Percentiles rank a stretch among this genome's conserved stretches.
phyloP scores from a whole-genome alignment of 2,329 filamentous ascomycete genomes.

The Cordyceps javanica region DNA sequence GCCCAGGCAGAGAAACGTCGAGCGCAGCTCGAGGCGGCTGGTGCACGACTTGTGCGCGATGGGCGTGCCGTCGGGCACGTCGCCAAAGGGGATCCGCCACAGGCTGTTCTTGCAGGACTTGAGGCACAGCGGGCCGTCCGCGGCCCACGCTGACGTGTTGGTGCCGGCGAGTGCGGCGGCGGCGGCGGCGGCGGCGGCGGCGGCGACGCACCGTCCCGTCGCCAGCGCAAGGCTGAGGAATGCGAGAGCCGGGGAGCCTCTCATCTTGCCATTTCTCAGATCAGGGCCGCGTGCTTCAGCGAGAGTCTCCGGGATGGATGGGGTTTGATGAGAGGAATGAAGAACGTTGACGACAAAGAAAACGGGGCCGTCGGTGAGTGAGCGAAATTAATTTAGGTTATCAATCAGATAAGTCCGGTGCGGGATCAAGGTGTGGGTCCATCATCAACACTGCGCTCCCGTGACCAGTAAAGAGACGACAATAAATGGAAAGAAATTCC shows the following conservation, averaged over 20 bases:
- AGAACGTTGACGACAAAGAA: not conserved
- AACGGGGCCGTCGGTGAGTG: not conserved
- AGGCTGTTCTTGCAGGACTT: constrained; percentile 27
- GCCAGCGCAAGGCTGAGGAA: not conserved
- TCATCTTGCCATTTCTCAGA: constrained; percentile 2
- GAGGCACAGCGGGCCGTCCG: constrained; percentile 21
- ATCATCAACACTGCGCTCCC: not conserved
- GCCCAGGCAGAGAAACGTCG: constrained; percentile 32
- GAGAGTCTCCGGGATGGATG: not conserved
- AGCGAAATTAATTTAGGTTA: not conserved
- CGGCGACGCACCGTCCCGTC: not conserved
- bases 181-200: not conserved
- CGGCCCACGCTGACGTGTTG: constrained; percentile 2
- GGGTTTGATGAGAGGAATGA: not conserved
- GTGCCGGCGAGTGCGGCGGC: not conserved
- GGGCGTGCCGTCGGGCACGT: constrained; percentile 23
- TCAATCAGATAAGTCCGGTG: not conserved
- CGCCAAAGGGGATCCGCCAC: constrained; percentile 24
- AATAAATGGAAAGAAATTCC: not conserved
- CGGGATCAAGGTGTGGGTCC: constrained; percentile 2
- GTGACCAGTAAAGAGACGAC: not conserved
- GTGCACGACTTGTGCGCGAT: constrained; percentile 22
- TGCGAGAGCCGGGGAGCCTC: not conserved
- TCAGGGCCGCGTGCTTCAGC: not conserved
- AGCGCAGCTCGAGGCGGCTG: constrained; percentile 23